Percentiles rank a stretch among this genome's conserved stretches.
These are phyloP conservation scores for Botrytis fragariae DNA, from an alignment of 2,329 filamentous ascomycete species.

Conservation along the genomic window DNA sequence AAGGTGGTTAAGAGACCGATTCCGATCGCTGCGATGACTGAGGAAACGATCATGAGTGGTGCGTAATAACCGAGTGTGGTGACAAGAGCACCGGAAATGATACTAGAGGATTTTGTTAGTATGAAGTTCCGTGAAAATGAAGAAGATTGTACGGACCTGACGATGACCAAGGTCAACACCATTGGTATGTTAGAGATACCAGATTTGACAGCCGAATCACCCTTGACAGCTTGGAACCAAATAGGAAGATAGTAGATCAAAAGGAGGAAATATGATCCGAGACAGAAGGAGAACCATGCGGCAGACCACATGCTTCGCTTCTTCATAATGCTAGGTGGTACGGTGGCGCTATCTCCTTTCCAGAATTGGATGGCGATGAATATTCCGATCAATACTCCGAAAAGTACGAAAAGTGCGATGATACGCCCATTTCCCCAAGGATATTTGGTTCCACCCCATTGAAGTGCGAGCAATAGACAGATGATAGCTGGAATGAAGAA, in stretches of 20 bases:
- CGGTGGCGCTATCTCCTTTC: constrained; percentile 42
- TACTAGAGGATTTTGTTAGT: neutral
- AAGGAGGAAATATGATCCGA: constrained; percentile 41
- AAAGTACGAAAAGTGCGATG: constrained; percentile 40
- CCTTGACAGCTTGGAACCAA: constrained; percentile 48
- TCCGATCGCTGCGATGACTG: constrained; percentile 42
- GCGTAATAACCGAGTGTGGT: constrained; percentile 40
- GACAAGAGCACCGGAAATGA: constrained; percentile 8
- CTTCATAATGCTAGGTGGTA: constrained; percentile 42
- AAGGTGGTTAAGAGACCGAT: constrained; percentile 56
- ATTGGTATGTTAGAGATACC: constrained; percentile 44
- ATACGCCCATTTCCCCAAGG: constrained; percentile 40
- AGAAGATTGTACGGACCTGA: constrained; percentile 19
- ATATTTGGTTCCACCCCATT: constrained; percentile 43
- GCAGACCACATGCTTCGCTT: constrained; percentile 41
- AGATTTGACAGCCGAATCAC: constrained; percentile 44
- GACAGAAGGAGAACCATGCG: constrained; percentile 38
- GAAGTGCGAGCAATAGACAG: constrained; percentile 42
- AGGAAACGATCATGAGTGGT: constrained; percentile 54
- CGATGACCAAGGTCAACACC: constrained; percentile 38
- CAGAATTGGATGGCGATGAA: constrained; percentile 41
- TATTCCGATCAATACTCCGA: constrained; percentile 35
- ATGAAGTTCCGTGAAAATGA: constrained; percentile 23
- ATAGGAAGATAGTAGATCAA: constrained; percentile 49
- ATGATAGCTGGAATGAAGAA: constrained; percentile 41